These are phyloP conservation scores for Kwoniella pini DNA, from an alignment of 768 basidiomycete species.

Conservation along the genomic window DNA sequence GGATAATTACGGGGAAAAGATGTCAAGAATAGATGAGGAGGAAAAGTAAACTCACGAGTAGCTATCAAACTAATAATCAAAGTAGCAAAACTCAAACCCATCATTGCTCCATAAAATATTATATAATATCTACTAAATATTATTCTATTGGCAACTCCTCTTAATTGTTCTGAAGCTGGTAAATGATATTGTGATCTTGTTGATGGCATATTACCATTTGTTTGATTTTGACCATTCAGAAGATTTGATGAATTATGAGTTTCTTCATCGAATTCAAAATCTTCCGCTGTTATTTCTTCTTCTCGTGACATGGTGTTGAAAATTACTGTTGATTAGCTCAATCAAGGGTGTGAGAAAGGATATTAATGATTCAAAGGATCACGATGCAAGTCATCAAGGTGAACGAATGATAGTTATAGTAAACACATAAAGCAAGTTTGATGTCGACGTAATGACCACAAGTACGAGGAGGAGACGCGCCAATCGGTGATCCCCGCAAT, in stretches of 20 bases:
- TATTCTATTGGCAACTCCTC: slow-evolving; percentile 53
- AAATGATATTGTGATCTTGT: slow-evolving; percentile 47
- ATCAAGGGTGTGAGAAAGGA: neutral
- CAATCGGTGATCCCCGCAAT: no score
- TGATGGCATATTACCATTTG: neutral
- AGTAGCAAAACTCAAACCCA: slow-evolving; percentile 51
- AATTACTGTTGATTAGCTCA: no score
- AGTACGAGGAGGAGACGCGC: no score
- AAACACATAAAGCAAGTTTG: no score
- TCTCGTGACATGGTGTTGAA: slow-evolving; percentile 20
- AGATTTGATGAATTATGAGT: slow-evolving; percentile 1
- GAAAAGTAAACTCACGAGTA: slow-evolving; percentile 33
- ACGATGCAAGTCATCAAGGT: no score
- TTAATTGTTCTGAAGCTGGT: slow-evolving; percentile 44
- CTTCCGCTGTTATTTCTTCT: slow-evolving; percentile 28
- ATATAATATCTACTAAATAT: slow-evolving; percentile 54
- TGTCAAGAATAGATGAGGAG: no score
- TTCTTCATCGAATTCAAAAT: slow-evolving; percentile 15
- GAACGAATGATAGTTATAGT: no score
- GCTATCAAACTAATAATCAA: slow-evolving; percentile 50
- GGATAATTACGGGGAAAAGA: no score
- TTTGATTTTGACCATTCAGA: neutral
- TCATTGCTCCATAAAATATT: slow-evolving; percentile 53
- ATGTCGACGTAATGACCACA: no score
- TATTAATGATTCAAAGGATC: no score